phyloP scores from a whole-genome alignment of 768 basidiomycete species.

The Pilatotrama ljubarskyi region DNA sequence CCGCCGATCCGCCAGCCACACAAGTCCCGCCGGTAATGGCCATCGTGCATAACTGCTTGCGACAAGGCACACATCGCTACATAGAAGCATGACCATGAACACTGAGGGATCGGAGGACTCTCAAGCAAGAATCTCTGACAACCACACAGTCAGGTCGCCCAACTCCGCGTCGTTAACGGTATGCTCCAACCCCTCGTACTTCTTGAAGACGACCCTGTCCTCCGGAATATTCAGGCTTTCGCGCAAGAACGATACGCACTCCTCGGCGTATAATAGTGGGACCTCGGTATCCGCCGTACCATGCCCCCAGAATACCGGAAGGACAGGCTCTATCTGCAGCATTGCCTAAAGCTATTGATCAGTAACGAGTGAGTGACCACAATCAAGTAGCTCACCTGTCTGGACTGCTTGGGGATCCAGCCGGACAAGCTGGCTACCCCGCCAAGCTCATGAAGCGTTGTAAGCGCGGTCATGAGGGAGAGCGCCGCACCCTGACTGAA shows the following conservation, averaged over 20 bases:
- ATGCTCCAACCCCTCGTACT: conserved; percentile 18
- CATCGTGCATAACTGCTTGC: too few relatives aligned
- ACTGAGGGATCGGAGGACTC: background rate
- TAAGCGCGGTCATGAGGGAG: conserved; percentile 40
- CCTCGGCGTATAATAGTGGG: conserved; percentile 37
- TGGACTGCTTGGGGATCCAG: conserved; percentile 42
- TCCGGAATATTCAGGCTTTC: conserved; percentile 28
- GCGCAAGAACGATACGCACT: conserved; percentile 36
- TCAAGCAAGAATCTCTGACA: conserved; percentile 2
- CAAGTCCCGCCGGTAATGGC: too few relatives aligned
- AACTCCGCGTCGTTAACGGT: conserved; percentile 16
- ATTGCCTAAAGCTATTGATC: conserved; percentile 28
- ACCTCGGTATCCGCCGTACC: conserved; percentile 41
- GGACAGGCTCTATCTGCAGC: conserved; percentile 33
- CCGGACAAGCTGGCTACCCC: conserved; percentile 47
- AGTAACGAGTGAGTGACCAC: background rate
- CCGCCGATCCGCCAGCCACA: background rate
- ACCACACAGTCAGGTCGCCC: conserved; percentile 15
- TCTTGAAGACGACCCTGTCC: conserved; percentile 12
- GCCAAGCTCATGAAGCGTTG: conserved; percentile 42
- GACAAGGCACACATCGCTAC: background rate
- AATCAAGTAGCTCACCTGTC: conserved; percentile 32
- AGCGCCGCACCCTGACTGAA: conserved; percentile 48
- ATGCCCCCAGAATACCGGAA: conserved; percentile 47
- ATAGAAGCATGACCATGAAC: background rate